These are phyloP conservation scores for Acanthamoeba castellanii DNA, from an alignment of 208 protist genomes.

Conservation along the genomic window DNA sequence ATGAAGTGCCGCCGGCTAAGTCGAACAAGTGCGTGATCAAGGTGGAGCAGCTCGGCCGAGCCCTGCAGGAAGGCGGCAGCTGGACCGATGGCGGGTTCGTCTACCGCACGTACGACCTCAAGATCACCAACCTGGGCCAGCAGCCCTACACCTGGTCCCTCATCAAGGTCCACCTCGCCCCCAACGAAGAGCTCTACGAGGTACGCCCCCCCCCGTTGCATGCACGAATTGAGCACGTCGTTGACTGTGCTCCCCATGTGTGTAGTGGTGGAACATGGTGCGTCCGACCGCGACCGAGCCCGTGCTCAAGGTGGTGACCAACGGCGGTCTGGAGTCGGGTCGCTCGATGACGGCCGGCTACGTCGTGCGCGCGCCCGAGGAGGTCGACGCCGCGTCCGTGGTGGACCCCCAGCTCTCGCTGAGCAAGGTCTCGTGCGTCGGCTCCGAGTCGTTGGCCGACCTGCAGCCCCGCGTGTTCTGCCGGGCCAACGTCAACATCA, in stretches of 20 bases:
- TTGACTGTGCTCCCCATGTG: background rate
- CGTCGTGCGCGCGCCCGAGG: background rate
- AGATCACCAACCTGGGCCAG: constrained; percentile 34
- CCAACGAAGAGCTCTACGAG: constrained; percentile 26
- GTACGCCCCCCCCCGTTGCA: background rate
- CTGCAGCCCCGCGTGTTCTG: background rate
- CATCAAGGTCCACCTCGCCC: background rate
- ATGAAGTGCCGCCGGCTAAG: background rate
- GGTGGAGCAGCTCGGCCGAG: background rate
- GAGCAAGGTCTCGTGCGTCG: constrained; percentile 1
- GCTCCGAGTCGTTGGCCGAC: background rate
- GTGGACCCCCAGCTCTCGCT: background rate
- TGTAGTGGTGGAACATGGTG: constrained; percentile 24
- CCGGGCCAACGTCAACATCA: constrained; percentile 3
- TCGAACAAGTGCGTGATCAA: constrained; percentile 2
- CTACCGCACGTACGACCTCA: constrained; percentile 42
- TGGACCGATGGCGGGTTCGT: background rate
- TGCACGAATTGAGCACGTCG: background rate
- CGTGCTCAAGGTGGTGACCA: background rate
- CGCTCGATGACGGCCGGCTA: background rate
- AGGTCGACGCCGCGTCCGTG: background rate
- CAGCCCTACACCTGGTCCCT: constrained; percentile 1
- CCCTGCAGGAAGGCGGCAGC: background rate
- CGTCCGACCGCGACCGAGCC: background rate
- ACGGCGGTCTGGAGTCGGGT: background rate